Evolutionary conservation across 805 yeast genomes (phyloP), one percentile per base, ranked within the genome.

Genomic region (Ogataea polymorpha): DNA sequence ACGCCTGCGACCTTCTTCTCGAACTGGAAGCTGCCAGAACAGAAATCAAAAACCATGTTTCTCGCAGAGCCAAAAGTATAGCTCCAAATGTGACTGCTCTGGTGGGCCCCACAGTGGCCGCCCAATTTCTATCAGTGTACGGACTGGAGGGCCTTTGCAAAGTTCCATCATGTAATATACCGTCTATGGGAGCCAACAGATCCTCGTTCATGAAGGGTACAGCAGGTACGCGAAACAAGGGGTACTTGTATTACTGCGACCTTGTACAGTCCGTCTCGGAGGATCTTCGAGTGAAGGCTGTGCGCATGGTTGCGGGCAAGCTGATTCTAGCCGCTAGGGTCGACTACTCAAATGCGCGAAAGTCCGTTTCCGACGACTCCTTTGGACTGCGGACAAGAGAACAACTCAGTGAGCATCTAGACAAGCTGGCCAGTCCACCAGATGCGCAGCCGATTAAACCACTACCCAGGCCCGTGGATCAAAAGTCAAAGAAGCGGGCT

Each of bases 1-100:
- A 63, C 5, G 75, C 79, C 0, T 75, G 86, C 48, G 63, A 68
- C 2, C 55, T 76, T 3, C 55, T 85, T 1, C 38, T 73, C 4
- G 63, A 66, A 7, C 63, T 87, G 10, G 67, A 71, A 31, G 61
- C 58, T 0, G 63, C 76, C 1, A 67, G 74, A 41, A 44, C 44
- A 2, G 59, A 62, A 26, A 69, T 88, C 7, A 70, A 79, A 1
- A 42, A 56, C 1, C 83, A 73, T 51, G 77, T 88, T 12, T 67
- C 90, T 0, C 57, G 70, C 1, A 74, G 79, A 50, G 69, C 86
- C 16, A 63, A 73, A 2, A 56, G 61, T 2, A 72, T 80, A 50
- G 95, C 96, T 0, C 99, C 98, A 2, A 91, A 93, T 58, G 62
- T 86, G 1, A 70, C 86, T 3, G 77, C 77, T 0, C 65, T 93